Conservation (phyloP, 2,329 filamentous ascomycete genomes). For the Pseudogymnoascus pannorum region DNA sequence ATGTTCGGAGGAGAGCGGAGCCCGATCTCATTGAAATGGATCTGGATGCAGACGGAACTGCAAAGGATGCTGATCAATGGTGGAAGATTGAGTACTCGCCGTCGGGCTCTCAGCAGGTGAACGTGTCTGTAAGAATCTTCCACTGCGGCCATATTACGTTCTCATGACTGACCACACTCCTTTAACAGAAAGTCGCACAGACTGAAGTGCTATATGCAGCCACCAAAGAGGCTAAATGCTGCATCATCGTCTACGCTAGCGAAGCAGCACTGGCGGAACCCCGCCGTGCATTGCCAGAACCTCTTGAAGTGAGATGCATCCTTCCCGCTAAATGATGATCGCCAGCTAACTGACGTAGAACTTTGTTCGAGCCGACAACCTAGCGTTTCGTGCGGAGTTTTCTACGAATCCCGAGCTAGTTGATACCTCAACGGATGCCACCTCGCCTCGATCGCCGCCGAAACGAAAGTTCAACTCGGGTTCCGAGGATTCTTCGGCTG, state of each 20-base stretch:
- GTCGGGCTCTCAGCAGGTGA: conserved; percentile 36
- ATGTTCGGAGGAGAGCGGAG: conserved; percentile 41
- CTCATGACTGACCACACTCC: background rate
- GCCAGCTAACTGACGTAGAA: conserved; percentile 28
- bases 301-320: conserved; percentile 30
- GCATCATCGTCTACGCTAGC: conserved; percentile 47
- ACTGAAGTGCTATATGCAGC: conserved; percentile 40
- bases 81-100: conserved; percentile 44
- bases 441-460: conserved; percentile 1
- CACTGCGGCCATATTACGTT: background rate
- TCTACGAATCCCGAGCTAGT: conserved; percentile 1
- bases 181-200: conserved; percentile 39
- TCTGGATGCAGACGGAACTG: conserved; percentile 23
- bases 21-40: conserved; percentile 38
- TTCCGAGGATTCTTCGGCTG: background rate
- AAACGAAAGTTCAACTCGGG: conserved; percentile 6
- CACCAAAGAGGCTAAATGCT: conserved; percentile 41
- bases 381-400: conserved; percentile 44
- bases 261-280: conserved; percentile 38
- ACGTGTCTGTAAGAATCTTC: conserved; percentile 39
- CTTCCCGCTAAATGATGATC: background rate
- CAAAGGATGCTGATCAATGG: conserved; percentile 41
- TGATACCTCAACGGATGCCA: background rate
- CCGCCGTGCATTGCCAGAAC: conserved; percentile 32
- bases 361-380: conserved; percentile 46